Conservation (phyloP, 176 grass and related monocot species). For the Juncus effusus region DNA sequence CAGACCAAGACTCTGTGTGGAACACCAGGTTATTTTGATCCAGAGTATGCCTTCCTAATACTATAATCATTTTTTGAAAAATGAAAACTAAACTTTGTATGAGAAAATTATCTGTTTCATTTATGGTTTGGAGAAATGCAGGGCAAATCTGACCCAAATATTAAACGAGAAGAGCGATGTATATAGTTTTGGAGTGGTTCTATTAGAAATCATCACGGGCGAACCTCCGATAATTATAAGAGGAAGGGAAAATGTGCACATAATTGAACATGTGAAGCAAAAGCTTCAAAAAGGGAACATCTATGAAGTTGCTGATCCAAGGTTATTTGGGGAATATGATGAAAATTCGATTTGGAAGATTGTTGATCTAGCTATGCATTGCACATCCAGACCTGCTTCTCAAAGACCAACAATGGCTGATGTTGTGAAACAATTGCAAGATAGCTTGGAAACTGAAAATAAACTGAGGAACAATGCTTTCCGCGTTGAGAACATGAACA, state of each 20-base stretch:
- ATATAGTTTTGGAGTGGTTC: conserved; percentile 21
- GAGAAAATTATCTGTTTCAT: neutral
- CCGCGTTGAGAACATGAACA: neutral
- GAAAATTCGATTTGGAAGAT: conserved; percentile 30
- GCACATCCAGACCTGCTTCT: conserved; percentile 5
- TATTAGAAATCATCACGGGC: conserved; percentile 16
- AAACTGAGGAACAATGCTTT: conserved; percentile 9
- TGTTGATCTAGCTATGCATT: conserved; percentile 27
- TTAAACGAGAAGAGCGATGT: conserved; percentile 32
- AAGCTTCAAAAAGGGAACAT: conserved; percentile 16
- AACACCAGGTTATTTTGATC: conserved; percentile 39
- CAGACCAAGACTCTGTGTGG: conserved; percentile 16
- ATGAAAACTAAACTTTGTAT: neutral
- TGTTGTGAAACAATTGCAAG: conserved; percentile 11
- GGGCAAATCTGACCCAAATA: conserved; percentile 4
- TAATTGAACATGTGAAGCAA: conserved; percentile 18
- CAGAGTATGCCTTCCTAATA: conserved; percentile 32
- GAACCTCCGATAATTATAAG: conserved; percentile 4
- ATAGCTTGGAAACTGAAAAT: conserved; percentile 15
- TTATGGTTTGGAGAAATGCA: neutral
- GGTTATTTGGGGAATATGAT: conserved; percentile 15
- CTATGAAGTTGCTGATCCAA: conserved; percentile 20
- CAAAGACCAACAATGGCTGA: conserved; percentile 22
- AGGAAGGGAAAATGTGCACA: conserved; percentile 6
- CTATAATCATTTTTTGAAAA: neutral